Evolutionary conservation across 2,329 filamentous ascomycete genomes (phyloP).

Genomic region (Penicillium frequentans): DNA sequence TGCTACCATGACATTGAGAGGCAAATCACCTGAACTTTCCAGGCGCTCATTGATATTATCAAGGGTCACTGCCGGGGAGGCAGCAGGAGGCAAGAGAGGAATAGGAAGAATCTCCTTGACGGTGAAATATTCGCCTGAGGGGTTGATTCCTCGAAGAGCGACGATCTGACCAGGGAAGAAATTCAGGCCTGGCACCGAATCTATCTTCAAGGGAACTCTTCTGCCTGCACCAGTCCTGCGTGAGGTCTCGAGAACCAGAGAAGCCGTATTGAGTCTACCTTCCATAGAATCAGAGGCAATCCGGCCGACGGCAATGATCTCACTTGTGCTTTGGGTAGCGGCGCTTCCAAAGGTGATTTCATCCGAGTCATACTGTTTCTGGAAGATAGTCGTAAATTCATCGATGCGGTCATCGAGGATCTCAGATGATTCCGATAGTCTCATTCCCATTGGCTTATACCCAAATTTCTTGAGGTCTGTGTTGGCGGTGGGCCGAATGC

Average conservation of each 20-base stretch:
- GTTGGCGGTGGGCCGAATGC: slow-evolving; percentile 80
- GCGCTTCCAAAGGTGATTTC: slow-evolving; percentile 84
- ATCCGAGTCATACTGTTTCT: slow-evolving; percentile 72
- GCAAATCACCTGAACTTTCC: slow-evolving; percentile 62
- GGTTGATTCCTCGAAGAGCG: slow-evolving; percentile 81
- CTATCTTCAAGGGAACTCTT: slow-evolving; percentile 76
- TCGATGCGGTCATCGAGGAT: slow-evolving; percentile 95
- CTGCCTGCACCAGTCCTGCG: slow-evolving; percentile 78
- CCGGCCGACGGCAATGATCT: slow-evolving; percentile 85
- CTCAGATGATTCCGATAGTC: slow-evolving; percentile 86
- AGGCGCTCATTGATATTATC: slow-evolving; percentile 69
- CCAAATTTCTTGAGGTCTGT: slow-evolving; percentile 87
- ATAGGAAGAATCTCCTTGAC: slow-evolving; percentile 74
- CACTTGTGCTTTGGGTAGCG: slow-evolving; percentile 76
- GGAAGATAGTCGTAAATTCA: slow-evolving; percentile 73
- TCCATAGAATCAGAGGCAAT: slow-evolving; percentile 85
- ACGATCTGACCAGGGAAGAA: slow-evolving; percentile 96
- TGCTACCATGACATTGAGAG: slow-evolving; percentile 74
- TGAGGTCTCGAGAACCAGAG: slow-evolving; percentile 84
- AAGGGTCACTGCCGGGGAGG: slow-evolving; percentile 65
- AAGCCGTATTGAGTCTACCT: slow-evolving; percentile 81
- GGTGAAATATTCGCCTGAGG: slow-evolving; percentile 78
- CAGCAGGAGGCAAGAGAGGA: slow-evolving; percentile 73
- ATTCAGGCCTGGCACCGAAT: slow-evolving; percentile 67
- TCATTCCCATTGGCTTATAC: slow-evolving; percentile 94